These are phyloP conservation scores for Metschnikowia kunwiensis DNA, from an alignment of 805 yeast species.

Conservation along the genomic window DNA sequence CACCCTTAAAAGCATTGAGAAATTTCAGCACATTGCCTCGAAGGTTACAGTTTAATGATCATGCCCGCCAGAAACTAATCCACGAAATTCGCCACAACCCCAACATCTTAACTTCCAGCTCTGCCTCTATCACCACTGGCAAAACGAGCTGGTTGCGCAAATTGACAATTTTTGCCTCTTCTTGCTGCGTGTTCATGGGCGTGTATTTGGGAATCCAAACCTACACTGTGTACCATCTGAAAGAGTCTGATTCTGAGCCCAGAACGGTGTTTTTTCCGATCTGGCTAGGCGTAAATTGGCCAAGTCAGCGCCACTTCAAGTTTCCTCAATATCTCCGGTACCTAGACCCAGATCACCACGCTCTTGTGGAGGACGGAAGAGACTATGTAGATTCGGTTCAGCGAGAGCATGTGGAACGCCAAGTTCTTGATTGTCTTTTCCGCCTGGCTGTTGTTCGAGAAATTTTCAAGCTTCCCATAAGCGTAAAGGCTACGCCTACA, in stretches of 20 bases:
- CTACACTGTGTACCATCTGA: constrained; percentile 11
- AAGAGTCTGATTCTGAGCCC: constrained; percentile 1
- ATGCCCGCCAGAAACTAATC: constrained; percentile 7
- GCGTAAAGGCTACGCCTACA: constrained; percentile 10
- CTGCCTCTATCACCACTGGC: background rate
- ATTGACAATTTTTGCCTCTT: constrained; percentile 1
- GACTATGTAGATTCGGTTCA: constrained; percentile 12
- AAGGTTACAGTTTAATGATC: background rate
- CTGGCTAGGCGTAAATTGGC: constrained; percentile 29
- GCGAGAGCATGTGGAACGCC: constrained; percentile 25
- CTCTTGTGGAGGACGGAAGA: constrained; percentile 9
- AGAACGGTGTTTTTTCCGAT: constrained; percentile 23
- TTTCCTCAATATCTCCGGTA: constrained; percentile 29
- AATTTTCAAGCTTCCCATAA: constrained; percentile 30
- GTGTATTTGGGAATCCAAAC: constrained; percentile 23
- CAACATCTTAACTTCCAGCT: constrained; percentile 2
- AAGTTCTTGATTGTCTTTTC: constrained; percentile 27
- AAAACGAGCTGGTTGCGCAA: background rate
- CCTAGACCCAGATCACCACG: constrained; percentile 23
- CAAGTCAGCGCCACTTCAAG: constrained; percentile 20
- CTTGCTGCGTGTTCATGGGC: constrained; percentile 8
- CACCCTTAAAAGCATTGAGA: no score
- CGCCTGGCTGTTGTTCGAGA: constrained; percentile 21
- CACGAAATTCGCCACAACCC: constrained; percentile 14
- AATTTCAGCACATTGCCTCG: background rate